Evolutionary conservation across 2,329 filamentous ascomycete genomes (phyloP).

Genomic region (Sclerotinia nivalis): DNA sequence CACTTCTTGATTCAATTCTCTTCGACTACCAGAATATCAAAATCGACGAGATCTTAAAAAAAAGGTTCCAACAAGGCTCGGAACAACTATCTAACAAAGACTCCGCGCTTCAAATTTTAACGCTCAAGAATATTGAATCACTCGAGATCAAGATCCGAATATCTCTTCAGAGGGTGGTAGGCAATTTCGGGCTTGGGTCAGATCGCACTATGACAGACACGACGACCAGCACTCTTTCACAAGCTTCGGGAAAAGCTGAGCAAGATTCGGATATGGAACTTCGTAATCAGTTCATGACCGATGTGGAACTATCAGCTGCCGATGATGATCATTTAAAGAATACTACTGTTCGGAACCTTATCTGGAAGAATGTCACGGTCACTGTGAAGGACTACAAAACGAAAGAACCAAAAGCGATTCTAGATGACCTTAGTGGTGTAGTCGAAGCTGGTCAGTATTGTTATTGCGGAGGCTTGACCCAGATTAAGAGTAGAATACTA

Average conservation of each 20-base stretch:
- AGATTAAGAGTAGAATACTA: constrained; percentile 1
- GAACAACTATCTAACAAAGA: background rate
- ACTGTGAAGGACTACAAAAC: constrained; percentile 71
- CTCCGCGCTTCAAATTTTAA: background rate
- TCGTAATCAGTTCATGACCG: constrained; percentile 26
- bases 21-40: background rate
- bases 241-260: constrained; percentile 17
- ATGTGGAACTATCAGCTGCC: constrained; percentile 36
- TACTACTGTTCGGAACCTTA: constrained; percentile 61
- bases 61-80: background rate
- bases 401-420: constrained; percentile 61
- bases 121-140: background rate
- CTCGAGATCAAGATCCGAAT: background rate
- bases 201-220: constrained; percentile 18
- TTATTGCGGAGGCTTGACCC: background rate
- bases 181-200: background rate
- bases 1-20: constrained; percentile 2
- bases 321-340: constrained; percentile 56
- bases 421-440: constrained; percentile 62
- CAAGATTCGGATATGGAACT: constrained; percentile 17
- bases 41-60: background rate
- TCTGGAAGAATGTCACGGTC: constrained; percentile 68
- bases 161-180: background rate
- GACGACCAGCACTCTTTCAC: constrained; percentile 18
- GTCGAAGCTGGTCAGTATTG: constrained; percentile 57